phyloP scores from a whole-genome alignment of 352 stramenopile species.

The Phytophthora pisi region DNA sequence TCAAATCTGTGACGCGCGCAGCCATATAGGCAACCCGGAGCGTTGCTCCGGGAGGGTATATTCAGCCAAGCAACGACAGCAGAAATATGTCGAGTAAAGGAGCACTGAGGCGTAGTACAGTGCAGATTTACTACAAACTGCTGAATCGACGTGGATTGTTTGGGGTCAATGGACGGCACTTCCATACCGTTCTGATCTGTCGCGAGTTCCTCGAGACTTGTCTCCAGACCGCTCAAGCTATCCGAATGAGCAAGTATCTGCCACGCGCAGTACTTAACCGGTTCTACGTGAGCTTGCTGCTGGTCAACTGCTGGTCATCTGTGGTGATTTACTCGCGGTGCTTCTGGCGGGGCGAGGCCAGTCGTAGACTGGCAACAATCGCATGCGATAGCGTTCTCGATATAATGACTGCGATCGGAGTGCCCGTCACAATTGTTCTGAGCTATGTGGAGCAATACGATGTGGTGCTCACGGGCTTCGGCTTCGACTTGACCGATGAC shows the following conservation, averaged over 20 bases:
- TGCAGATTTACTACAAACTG: neutral
- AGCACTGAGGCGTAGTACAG: neutral
- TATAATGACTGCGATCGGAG: slow-evolving; percentile 29
- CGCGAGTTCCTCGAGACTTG: slow-evolving; percentile 32
- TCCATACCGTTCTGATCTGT: slow-evolving; percentile 19
- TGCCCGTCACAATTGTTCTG: slow-evolving; percentile 17
- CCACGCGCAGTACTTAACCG: slow-evolving; percentile 29
- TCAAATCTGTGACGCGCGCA: too few relatives aligned
- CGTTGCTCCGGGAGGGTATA: too few relatives aligned
- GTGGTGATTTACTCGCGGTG: slow-evolving; percentile 22
- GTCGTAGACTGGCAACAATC: slow-evolving; percentile 14
- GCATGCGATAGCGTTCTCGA: slow-evolving; percentile 30
- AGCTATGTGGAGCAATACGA: slow-evolving; percentile 22
- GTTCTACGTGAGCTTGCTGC: slow-evolving; percentile 36
- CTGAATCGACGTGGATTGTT: slow-evolving; percentile 12
- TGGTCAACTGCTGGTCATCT: slow-evolving; percentile 32
- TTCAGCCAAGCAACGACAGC: neutral
- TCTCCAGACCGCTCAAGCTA: slow-evolving; percentile 25
- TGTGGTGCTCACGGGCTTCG: neutral
- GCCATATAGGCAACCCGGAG: too few relatives aligned
- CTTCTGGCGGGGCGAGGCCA: slow-evolving; percentile 19
- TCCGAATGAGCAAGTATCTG: slow-evolving; percentile 33
- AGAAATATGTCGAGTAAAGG: neutral
- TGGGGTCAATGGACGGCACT: slow-evolving; percentile 30
- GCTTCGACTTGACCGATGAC: neutral